These are phyloP conservation scores for Xylaria multiplex DNA, from an alignment of 2,329 filamentous ascomycete species.

Conservation along the genomic window DNA sequence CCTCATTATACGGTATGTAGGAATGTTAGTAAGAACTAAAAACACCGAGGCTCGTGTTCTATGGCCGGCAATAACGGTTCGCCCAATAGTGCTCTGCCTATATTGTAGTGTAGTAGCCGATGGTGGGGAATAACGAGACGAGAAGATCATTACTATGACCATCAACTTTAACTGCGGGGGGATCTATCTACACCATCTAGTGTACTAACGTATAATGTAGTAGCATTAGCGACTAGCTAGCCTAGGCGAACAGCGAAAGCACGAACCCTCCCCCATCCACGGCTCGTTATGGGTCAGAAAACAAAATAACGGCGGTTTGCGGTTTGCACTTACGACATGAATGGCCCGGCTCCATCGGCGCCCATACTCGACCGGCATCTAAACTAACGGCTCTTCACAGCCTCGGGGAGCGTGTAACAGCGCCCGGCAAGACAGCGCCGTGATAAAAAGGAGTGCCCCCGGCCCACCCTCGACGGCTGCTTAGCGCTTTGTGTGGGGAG, in stretches of 20 bases:
- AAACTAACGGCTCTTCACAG: background rate
- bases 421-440: slow-evolving; percentile 7
- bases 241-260: background rate
- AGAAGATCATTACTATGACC: background rate
- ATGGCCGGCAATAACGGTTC: slow-evolving; percentile 8
- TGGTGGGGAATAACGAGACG: background rate
- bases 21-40: too few species aligned
- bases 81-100: slow-evolving; percentile 4
- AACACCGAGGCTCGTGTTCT: slow-evolving; percentile 10
- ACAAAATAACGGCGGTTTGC: background rate
- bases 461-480: slow-evolving; percentile 1
- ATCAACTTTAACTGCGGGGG: slow-evolving; percentile 1
- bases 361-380: slow-evolving; percentile 4
- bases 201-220: background rate
- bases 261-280: background rate
- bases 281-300: background rate
- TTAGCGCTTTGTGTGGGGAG: background rate
- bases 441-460: slow-evolving; percentile 4
- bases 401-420: background rate
- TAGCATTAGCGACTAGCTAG: background rate
- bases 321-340: too few species aligned
- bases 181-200: slow-evolving; percentile 3
- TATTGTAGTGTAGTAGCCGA: slow-evolving; percentile 2
- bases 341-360: background rate
- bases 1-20: background rate